phyloP scores from a whole-genome alignment of 1,284 basidiomycete species.

The Neonothopanus nambi region DNA sequence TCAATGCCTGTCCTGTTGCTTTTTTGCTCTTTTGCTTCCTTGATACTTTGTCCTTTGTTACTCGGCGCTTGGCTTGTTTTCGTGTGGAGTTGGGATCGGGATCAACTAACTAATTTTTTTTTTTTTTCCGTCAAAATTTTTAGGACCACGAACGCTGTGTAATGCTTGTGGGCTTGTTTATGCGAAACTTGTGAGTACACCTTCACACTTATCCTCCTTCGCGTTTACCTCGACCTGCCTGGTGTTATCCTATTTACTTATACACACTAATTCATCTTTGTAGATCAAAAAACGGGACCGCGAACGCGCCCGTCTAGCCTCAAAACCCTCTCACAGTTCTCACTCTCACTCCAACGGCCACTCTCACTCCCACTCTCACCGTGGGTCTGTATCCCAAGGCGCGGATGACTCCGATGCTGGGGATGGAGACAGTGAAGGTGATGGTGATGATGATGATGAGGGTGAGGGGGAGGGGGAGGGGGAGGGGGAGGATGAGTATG shows the following conservation, averaged over 20 bases:
- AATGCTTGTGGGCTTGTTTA: slow-evolving; percentile 81
- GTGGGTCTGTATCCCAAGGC: neutral
- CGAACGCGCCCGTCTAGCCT: slow-evolving; percentile 21
- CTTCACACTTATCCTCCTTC: slow-evolving; percentile 12
- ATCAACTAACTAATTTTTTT: no score
- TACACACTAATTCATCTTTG: neutral
- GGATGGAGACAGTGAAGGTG: neutral
- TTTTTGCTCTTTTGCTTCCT: neutral
- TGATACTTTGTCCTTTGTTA: neutral
- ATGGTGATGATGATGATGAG: neutral
- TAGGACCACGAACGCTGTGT: slow-evolving; percentile 72
- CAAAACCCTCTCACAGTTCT: neutral
- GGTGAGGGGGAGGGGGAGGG: slow-evolving; percentile 4
- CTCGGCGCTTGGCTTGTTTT: neutral
- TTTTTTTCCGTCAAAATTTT: neutral
- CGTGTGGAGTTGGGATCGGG: neutral
- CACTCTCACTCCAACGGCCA: no score
- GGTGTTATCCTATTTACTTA: neutral
- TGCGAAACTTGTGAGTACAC: slow-evolving; percentile 62
- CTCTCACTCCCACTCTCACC: neutral
- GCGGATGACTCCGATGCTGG: neutral
- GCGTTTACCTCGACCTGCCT: neutral
- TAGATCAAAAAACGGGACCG: slow-evolving; percentile 46
- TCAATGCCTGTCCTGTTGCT: no score
- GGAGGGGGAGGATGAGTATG: slow-evolving; percentile 2